Conservation (phyloP, 1,284 basidiomycete species). For the Marasmius sp. region DNA sequence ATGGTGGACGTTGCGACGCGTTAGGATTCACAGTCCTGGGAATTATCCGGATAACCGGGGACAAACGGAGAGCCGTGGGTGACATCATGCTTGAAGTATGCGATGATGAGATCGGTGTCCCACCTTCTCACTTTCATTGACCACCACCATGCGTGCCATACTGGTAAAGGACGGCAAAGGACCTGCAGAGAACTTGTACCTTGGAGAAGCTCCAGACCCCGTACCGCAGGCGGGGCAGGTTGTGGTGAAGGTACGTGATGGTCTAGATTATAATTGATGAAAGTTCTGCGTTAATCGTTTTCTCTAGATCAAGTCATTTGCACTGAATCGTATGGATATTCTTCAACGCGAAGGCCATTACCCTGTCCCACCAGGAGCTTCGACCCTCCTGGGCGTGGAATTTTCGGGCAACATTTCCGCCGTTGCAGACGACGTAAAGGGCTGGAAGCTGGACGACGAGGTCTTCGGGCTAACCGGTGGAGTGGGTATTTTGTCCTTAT, state of each 20-base stretch:
- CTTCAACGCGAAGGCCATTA: slow-evolving; percentile 77
- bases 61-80: too few species aligned
- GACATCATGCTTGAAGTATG: too few species aligned
- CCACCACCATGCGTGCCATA: slow-evolving; percentile 71
- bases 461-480: slow-evolving; percentile 79
- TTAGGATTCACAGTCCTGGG: too few species aligned
- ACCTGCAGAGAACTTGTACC: slow-evolving; percentile 75
- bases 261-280: neutral
- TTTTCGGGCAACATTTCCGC: slow-evolving; percentile 78
- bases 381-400: slow-evolving; percentile 86
- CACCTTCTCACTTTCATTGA: too few species aligned
- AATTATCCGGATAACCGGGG: too few species aligned
- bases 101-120: too few species aligned
- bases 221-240: slow-evolving; percentile 58
- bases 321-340: slow-evolving; percentile 89
- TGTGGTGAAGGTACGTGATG: slow-evolving; percentile 64
- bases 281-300: neutral
- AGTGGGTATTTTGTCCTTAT: slow-evolving; percentile 27
- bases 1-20: too few species aligned
- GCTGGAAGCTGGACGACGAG: slow-evolving; percentile 78
- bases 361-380: slow-evolving; percentile 76
- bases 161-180: slow-evolving; percentile 82
- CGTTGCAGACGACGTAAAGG: slow-evolving; percentile 51
- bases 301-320: slow-evolving; percentile 69
- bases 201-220: slow-evolving; percentile 74